Conservation (phyloP, 2,329 filamentous ascomycete genomes). For the Fusarium sororula region DNA sequence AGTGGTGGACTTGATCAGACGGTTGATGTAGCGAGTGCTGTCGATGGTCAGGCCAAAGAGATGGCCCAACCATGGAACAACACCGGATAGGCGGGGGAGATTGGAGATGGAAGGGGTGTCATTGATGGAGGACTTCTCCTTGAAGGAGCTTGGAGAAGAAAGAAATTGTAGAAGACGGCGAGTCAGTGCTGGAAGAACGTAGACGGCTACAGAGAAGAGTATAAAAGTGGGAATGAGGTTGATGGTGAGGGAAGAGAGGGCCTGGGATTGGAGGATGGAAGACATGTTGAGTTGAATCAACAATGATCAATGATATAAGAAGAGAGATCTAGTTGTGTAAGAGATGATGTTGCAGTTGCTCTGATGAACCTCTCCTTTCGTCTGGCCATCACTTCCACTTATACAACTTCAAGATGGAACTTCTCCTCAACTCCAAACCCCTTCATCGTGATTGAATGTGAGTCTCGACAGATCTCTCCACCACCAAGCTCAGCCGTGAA, state of each 20-base stretch:
- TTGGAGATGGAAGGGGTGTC: conserved; percentile 28
- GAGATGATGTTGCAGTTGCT: neutral
- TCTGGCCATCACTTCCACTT: neutral
- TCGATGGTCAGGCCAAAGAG: conserved; percentile 37
- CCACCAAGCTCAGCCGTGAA: neutral
- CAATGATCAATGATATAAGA: neutral
- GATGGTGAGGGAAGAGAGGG: neutral
- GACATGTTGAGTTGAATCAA: neutral
- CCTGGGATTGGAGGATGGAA: neutral
- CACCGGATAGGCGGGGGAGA: conserved; percentile 32
- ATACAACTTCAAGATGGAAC: neutral
- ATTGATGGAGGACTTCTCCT: conserved; percentile 4
- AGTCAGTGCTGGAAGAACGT: conserved; percentile 11
- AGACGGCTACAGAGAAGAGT: neutral
- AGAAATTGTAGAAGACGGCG: neutral
- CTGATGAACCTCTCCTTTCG: neutral
- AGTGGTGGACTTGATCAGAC: conserved; percentile 35
- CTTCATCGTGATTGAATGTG: neutral
- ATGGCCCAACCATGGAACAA: conserved; percentile 41
- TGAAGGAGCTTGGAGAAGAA: neutral
- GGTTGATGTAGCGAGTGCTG: conserved; percentile 42
- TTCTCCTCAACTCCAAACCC: neutral
- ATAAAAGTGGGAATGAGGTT: conserved; percentile 21
- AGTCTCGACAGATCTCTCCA: neutral
- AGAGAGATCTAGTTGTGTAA: neutral